These are phyloP conservation scores for Zopfia rhizophila DNA, from an alignment of 2,329 filamentous ascomycete genomes.

Conservation along the genomic window DNA sequence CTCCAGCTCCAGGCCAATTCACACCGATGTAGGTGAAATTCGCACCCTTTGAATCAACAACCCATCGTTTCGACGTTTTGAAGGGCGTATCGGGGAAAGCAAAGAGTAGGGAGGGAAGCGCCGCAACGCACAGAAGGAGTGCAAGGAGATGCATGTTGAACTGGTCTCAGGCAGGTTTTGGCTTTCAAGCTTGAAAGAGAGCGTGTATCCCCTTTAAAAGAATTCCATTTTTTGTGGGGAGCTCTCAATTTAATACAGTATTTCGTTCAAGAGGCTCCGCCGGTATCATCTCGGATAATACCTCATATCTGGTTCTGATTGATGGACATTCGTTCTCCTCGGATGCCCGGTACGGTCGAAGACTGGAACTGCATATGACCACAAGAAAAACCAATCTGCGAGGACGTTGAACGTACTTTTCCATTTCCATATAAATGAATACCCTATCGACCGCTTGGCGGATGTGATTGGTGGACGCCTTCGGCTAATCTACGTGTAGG, in stretches of 20 bases:
- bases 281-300: too few species aligned
- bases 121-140: conserved; percentile 22
- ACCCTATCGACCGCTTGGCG: neutral
- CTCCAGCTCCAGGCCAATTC: conserved; percentile 71
- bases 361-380: neutral
- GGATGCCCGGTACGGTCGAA: neutral
- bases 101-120: conserved; percentile 30
- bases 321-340: conserved; percentile 1
- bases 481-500: neutral
- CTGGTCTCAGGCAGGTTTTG: neutral
- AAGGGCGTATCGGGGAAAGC: conserved; percentile 44
- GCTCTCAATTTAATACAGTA: too few species aligned
- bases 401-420: neutral
- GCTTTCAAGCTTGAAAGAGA: neutral
- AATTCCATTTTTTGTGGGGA: too few species aligned
- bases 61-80: conserved; percentile 50
- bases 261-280: too few species aligned
- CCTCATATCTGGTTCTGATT: neutral
- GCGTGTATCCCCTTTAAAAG: too few species aligned
- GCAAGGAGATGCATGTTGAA: conserved; percentile 32
- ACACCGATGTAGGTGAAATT: conserved; percentile 69
- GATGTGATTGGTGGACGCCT: neutral
- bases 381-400: neutral
- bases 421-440: neutral
- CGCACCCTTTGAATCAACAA: conserved; percentile 49